These are phyloP conservation scores for Globisporangium carolinianum DNA, from an alignment of 352 stramenopile genomes.

Conservation along the genomic window DNA sequence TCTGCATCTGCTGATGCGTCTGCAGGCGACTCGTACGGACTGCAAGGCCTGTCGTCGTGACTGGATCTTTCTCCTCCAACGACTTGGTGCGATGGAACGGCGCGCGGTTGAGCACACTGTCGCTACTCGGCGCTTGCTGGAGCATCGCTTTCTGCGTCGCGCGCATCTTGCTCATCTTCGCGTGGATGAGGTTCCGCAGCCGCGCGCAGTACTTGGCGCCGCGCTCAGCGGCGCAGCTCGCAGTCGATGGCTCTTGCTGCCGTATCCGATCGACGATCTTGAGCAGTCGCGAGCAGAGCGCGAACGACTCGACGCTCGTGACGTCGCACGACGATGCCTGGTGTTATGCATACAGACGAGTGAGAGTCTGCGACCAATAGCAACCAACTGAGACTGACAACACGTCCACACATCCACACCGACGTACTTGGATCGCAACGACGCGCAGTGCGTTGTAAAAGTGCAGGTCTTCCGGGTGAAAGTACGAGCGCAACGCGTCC, in stretches of 20 bases:
- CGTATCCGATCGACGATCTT: slow-evolving; percentile 75
- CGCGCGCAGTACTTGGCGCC: slow-evolving; percentile 48
- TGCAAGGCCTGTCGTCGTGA: neutral
- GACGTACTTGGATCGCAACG: slow-evolving; percentile 44
- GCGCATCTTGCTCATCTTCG: slow-evolving; percentile 86
- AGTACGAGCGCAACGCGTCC: slow-evolving; percentile 28
- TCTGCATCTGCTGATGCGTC: neutral
- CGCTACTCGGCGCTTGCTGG: slow-evolving; percentile 39
- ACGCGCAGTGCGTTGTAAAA: slow-evolving; percentile 68
- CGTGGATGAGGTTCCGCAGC: slow-evolving; percentile 67
- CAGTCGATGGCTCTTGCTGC: slow-evolving; percentile 38
- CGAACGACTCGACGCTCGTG: slow-evolving; percentile 68
- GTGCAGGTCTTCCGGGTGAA: slow-evolving; percentile 52
- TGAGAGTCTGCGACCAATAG: too few relatives aligned
- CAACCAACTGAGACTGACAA: too few relatives aligned
- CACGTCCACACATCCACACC: too few relatives aligned
- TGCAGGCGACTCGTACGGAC: neutral
- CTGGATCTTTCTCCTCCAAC: slow-evolving; percentile 48
- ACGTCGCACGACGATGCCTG: slow-evolving; percentile 69
- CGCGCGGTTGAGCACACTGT: slow-evolving; percentile 6
- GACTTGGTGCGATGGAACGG: slow-evolving; percentile 77
- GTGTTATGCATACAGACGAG: too few relatives aligned
- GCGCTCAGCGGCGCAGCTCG: slow-evolving; percentile 39
- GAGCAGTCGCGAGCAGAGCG: slow-evolving; percentile 61
- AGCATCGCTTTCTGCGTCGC: slow-evolving; percentile 78